Conservation (phyloP, 2,329 filamentous ascomycete species). For the Drechslerella dactyloides region DNA sequence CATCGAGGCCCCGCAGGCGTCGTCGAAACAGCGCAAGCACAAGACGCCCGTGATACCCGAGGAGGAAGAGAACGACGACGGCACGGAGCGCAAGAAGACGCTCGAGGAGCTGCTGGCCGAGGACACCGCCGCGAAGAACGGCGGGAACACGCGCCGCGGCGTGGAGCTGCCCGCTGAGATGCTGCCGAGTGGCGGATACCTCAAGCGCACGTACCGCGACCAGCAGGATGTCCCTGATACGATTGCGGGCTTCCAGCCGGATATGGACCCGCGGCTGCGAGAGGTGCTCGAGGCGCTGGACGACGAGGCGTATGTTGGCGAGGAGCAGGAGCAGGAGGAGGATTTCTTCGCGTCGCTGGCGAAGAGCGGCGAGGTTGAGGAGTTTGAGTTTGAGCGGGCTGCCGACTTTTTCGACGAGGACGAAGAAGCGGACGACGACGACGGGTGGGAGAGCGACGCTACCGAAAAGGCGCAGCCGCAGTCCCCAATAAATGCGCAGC, state of each 20-base stretch:
- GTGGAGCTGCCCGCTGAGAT: constrained; percentile 70
- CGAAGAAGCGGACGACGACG: constrained; percentile 70
- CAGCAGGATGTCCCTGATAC: constrained; percentile 92
- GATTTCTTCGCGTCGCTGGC: constrained; percentile 75
- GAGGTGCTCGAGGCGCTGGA: constrained; percentile 59
- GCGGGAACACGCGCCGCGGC: constrained; percentile 56
- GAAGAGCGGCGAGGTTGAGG: constrained; percentile 53
- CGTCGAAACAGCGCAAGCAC: constrained; percentile 63
- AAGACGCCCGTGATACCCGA: constrained; percentile 60
- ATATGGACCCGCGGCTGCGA: constrained; percentile 81
- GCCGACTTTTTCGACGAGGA: constrained; percentile 69
- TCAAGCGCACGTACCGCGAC: constrained; percentile 80
- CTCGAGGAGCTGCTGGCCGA: constrained; percentile 81
- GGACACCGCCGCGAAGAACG: constrained; percentile 59
- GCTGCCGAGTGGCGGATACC: constrained; percentile 78
- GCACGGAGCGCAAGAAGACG: constrained; percentile 70
- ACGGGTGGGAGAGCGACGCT: constrained; percentile 92
- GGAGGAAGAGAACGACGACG: constrained; percentile 58
- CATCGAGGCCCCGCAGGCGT: constrained; percentile 71
- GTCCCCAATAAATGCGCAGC: constrained; percentile 61
- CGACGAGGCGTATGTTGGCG: constrained; percentile 56
- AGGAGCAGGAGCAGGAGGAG: constrained; percentile 58
- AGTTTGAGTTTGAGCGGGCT: constrained; percentile 75
- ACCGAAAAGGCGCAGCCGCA: constrained; percentile 76
- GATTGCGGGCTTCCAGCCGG: constrained; percentile 91